These are phyloP conservation scores for Chytriomyces hyalinus DNA, from an alignment of 192 early-diverging fungal species.

Conservation along the genomic window DNA sequence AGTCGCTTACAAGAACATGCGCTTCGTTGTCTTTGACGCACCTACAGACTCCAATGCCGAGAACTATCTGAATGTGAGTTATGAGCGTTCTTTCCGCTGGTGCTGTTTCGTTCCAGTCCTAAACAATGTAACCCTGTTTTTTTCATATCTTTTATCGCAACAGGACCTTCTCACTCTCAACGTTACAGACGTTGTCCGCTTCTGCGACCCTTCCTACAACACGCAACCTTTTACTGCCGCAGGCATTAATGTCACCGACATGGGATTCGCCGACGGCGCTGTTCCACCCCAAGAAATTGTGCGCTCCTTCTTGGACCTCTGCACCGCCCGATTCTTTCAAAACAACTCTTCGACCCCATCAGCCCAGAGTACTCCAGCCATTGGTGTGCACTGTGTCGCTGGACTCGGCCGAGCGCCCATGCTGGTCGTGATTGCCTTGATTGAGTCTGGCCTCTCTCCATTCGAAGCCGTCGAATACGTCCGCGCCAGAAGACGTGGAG, in stretches of 20 bases:
- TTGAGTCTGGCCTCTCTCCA: constrained; percentile 70
- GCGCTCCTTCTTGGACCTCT: constrained; percentile 59
- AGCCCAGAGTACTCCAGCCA: constrained; percentile 5
- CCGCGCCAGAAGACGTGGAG: constrained; percentile 65
- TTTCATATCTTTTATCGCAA: not conserved
- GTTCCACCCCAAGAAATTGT: constrained; percentile 56
- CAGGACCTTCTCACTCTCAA: constrained; percentile 28
- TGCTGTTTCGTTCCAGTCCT: not conserved
- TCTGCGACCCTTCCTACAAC: constrained; percentile 81
- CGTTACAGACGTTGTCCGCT: constrained; percentile 79
- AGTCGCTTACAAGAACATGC: constrained; percentile 68
- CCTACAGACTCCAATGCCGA: constrained; percentile 73
- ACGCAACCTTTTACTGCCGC: constrained; percentile 60
- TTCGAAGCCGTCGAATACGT: constrained; percentile 71
- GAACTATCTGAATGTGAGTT: constrained; percentile 60
- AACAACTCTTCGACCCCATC: constrained; percentile 22
- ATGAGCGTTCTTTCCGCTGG: not conserved
- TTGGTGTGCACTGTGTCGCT: constrained; percentile 85
- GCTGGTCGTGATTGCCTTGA: constrained; percentile 71
- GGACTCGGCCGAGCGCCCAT: constrained; percentile 88
- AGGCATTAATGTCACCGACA: constrained; percentile 76
- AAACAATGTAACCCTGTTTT: not conserved
- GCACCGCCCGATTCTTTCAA: constrained; percentile 46
- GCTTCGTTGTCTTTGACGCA: constrained; percentile 81
- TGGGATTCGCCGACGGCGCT: constrained; percentile 85